Evolutionary conservation across 169 alveolate species (phyloP).

Genomic region (Plasmodium falciparum): DNA sequence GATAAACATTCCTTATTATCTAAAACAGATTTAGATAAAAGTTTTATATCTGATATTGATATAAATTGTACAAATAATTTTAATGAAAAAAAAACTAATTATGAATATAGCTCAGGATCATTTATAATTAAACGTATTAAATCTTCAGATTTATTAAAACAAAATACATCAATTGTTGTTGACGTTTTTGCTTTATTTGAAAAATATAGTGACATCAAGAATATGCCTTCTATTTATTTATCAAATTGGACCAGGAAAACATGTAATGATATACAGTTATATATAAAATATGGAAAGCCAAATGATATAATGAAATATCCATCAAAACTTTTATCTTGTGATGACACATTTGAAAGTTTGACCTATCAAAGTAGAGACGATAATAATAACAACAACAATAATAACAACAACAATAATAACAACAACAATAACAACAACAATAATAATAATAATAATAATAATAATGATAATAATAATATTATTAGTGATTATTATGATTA

Average conservation of each 20-base stretch:
- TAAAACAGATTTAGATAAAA: conserved; percentile 55
- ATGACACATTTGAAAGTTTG: conserved; percentile 67
- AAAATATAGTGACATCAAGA: conserved; percentile 20
- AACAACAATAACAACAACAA: no score
- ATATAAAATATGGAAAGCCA: conserved; percentile 45
- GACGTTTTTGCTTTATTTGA: conserved; percentile 72
- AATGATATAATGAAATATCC: conserved; percentile 60
- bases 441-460: no score
- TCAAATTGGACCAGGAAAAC: conserved; percentile 70
- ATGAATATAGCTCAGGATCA: conserved; percentile 68
- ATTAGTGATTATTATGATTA: neutral
- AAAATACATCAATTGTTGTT: conserved; percentile 23
- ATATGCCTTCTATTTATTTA: conserved; percentile 15
- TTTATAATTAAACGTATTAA: conserved; percentile 46
- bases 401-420: no score
- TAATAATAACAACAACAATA: no score
- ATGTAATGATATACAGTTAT: conserved; percentile 66
- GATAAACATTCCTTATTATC: conserved; percentile 59
- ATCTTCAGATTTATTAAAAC: conserved; percentile 21
- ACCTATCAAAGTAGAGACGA: no score
- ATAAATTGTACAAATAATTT: conserved; percentile 52
- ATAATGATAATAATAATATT: no score
- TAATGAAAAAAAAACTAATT: neutral
- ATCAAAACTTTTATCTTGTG: conserved; percentile 47
- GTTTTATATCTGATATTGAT: conserved; percentile 64